Evolutionary conservation across 305 asterid genomes (phyloP), one percentile per base, ranked within the genome.

Genomic region (Caryopteris hybrid): DNA sequence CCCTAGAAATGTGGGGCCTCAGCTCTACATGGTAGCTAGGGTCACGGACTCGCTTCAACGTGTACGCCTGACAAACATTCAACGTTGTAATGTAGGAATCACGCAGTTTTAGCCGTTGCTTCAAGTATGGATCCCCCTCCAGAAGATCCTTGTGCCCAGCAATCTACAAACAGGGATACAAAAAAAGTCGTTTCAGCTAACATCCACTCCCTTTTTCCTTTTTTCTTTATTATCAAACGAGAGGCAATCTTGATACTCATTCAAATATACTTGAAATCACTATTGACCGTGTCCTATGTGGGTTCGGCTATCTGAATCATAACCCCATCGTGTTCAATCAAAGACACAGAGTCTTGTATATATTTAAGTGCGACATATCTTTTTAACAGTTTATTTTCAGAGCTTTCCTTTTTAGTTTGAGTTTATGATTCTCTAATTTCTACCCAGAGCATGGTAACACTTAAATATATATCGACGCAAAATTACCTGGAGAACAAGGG

Each of bases 71-170:
- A 80, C 92, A 64, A 34, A 81, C 96, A 21, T 93, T 93, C 77
- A 91, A 69, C 12, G 96, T 87, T 6, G 97, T 93, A 60, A 93
- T 88, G 82, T 93, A 91, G 25, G 99, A 85, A 53, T 91, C 95
- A 47, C 97, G 92, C 67, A 93, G 84, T 13, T 83, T 76, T 5
- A 93, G 91, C 25, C 89, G 78, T 57, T 93, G 99, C 74, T 91
- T 93, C 92, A 93, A 74, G 90, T 85, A 86, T 1, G 96, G 99
- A 73, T 93, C 96, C 13, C 96, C 97, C 74, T 91, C 97, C 0
- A 87, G 79, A 54, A 89, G 79, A 43, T 85, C 88, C 75, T 66
- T 83, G 79, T 87, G 95, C 31, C 90, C 90, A 34, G 89, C 94
- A 73, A 88, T 83, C 91, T 88, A 65, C 34, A 11, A 36, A 66